These are phyloP conservation scores for Fusarium nurragi DNA, from an alignment of 2,329 filamentous ascomycete species.

Conservation along the genomic window DNA sequence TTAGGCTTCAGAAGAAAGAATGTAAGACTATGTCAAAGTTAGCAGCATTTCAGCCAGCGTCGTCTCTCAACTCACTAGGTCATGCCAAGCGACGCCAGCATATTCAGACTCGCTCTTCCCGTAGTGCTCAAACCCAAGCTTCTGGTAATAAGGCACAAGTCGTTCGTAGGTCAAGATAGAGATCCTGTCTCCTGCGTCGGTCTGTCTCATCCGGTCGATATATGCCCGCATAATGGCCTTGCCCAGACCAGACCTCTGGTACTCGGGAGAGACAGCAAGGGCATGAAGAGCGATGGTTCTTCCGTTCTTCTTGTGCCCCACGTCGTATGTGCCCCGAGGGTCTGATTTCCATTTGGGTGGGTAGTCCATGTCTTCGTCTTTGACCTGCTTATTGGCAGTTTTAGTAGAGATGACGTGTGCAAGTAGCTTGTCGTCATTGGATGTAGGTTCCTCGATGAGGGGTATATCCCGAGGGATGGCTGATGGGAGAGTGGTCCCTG, in stretches of 20 bases:
- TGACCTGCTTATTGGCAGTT: slow-evolving; percentile 29
- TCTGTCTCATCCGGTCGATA: slow-evolving; percentile 32
- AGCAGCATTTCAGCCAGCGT: background rate
- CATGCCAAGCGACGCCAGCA: slow-evolving; percentile 46
- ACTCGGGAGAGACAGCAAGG: slow-evolving; percentile 41
- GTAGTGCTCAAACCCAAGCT: slow-evolving; percentile 45
- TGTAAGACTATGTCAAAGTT: slow-evolving; percentile 2
- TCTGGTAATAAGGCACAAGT: slow-evolving; percentile 45
- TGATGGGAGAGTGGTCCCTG: background rate
- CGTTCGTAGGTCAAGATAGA: slow-evolving; percentile 46
- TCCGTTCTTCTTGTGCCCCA: slow-evolving; percentile 41
- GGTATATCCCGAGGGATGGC: slow-evolving; percentile 19
- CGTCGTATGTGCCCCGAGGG: slow-evolving; percentile 9
- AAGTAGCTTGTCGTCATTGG: slow-evolving; percentile 32
- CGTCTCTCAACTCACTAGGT: slow-evolving; percentile 37
- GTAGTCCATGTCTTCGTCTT: slow-evolving; percentile 44
- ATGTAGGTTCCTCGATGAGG: background rate
- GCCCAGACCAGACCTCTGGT: slow-evolving; percentile 43
- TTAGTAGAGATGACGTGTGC: slow-evolving; percentile 46
- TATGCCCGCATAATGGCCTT: slow-evolving; percentile 41
- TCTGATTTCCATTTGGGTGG: slow-evolving; percentile 41
- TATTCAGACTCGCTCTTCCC: slow-evolving; percentile 46
- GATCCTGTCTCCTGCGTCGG: slow-evolving; percentile 36
- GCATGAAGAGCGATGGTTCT: slow-evolving; percentile 45
- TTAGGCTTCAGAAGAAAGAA: background rate